Evolutionary conservation across 805 yeast species (phyloP).

Genomic region (Candida berthetii): DNA sequence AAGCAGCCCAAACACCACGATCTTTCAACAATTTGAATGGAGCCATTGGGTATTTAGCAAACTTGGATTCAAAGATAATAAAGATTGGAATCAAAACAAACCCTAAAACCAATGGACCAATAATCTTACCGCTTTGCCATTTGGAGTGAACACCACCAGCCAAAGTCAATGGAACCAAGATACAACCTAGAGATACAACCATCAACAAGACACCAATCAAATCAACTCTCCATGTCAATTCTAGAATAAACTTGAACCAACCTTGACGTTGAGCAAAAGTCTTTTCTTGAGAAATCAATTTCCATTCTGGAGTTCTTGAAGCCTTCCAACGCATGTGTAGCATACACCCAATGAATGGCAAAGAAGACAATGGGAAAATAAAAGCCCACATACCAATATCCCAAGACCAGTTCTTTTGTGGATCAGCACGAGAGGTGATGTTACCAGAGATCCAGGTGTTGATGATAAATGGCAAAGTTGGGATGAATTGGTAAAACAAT

Average conservation of each 20-base stretch:
- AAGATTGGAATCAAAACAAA: constrained; percentile 53
- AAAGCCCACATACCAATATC: constrained; percentile 79
- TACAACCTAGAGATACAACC: constrained; percentile 51
- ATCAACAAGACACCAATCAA: constrained; percentile 54
- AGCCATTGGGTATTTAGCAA: constrained; percentile 55
- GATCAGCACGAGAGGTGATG: constrained; percentile 33
- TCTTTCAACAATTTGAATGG: constrained; percentile 56
- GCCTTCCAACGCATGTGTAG: constrained; percentile 53
- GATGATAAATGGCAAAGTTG: constrained; percentile 67
- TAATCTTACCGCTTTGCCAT: constrained; percentile 58
- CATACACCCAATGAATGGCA: constrained; percentile 53
- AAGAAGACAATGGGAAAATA: constrained; percentile 56
- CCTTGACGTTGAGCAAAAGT: constrained; percentile 33
- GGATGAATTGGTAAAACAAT: constrained; percentile 55
- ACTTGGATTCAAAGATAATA: constrained; percentile 49
- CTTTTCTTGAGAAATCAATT: constrained; percentile 30
- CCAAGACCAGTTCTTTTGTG: constrained; percentile 52
- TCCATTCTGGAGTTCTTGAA: constrained; percentile 44
- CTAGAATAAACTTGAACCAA: constrained; percentile 21
- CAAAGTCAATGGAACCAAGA: constrained; percentile 67
- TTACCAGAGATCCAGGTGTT: constrained; percentile 76
- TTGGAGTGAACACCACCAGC: constrained; percentile 55
- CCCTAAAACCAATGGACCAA: constrained; percentile 70
- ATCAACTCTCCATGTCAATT: constrained; percentile 60
- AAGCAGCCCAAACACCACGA: constrained; percentile 72